Percentiles rank a stretch among this genome's conserved stretches.
phyloP scores from a whole-genome alignment of 805 yeast species.

The Candida tibetensis region DNA sequence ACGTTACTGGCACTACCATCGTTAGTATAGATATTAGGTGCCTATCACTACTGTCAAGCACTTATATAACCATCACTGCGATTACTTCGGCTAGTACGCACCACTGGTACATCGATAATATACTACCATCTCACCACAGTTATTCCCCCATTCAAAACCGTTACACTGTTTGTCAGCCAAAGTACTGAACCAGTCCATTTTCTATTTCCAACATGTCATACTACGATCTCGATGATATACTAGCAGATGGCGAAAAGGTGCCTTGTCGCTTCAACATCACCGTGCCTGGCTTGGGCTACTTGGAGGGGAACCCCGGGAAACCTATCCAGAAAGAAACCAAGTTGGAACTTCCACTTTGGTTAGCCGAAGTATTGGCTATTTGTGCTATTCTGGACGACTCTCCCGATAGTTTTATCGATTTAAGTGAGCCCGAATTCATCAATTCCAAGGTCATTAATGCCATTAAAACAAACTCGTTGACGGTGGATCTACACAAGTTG shows the following conservation, averaged over 20 bases:
- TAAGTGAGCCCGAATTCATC: conserved; percentile 71
- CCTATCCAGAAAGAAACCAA: conserved; percentile 57
- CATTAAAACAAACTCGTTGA: conserved; percentile 65
- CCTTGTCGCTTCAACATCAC: conserved; percentile 77
- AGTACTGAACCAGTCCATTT: too few relatives aligned
- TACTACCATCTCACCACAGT: too few relatives aligned
- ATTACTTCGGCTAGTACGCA: too few relatives aligned
- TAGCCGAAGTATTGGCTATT: conserved; percentile 72
- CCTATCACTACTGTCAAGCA: too few relatives aligned
- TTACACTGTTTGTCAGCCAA: too few relatives aligned
- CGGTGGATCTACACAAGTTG: conserved; percentile 65
- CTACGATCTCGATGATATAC: conserved; percentile 74
- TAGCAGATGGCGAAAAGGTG: conserved; percentile 67
- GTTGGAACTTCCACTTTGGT: conserved; percentile 83
- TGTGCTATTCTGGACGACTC: conserved; percentile 33
- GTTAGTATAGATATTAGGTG: too few relatives aligned
- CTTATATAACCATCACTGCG: too few relatives aligned
- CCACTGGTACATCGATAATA: too few relatives aligned
- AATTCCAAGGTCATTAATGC: conserved; percentile 70
- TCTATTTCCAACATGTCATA: too few relatives aligned
- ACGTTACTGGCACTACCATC: too few relatives aligned
- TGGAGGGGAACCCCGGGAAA: conserved; percentile 74
- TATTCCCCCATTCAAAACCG: too few relatives aligned
- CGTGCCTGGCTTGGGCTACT: conserved; percentile 84
- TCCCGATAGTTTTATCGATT: conserved; percentile 55